phyloP scores from a whole-genome alignment of 106 monocot species.

The Allium fistulosum region DNA sequence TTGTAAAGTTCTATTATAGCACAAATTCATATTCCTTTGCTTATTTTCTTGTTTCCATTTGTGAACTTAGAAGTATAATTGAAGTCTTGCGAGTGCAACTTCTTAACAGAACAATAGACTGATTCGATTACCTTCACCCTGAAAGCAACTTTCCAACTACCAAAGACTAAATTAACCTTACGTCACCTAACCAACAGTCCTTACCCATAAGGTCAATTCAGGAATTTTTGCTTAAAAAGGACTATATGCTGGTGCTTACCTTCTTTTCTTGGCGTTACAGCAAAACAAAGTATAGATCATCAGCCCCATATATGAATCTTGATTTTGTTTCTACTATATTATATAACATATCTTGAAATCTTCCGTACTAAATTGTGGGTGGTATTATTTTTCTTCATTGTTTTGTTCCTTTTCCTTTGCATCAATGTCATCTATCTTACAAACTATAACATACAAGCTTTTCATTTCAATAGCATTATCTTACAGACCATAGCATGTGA shows the following conservation, averaged over 20 bases:
- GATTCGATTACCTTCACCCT: not conserved
- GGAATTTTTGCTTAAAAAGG: constrained; percentile 21
- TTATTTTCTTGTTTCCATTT: not conserved
- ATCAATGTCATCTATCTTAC: not conserved
- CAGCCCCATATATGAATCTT: not conserved
- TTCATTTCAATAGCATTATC: not conserved
- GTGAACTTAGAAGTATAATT: not conserved
- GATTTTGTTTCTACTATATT: not conserved
- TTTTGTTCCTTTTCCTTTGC: not conserved
- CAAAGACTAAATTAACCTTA: not conserved
- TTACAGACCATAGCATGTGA: not conserved
- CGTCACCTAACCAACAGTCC: not conserved
- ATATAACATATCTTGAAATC: not conserved
- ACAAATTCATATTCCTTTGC: not conserved
- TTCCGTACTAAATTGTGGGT: not conserved
- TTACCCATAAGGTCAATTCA: constrained; percentile 2
- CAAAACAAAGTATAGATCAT: not conserved
- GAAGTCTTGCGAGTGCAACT: not conserved
- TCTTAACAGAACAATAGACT: not conserved
- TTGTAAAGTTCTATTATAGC: not conserved
- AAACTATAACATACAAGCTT: not conserved
- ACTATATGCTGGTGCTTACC: constrained; percentile 10
- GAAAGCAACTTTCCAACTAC: not conserved
- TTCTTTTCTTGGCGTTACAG: constrained; percentile 5
- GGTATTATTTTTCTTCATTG: not conserved